Evolutionary conservation across 805 yeast species (phyloP).

Genomic region (Grigorovia jiainica): DNA sequence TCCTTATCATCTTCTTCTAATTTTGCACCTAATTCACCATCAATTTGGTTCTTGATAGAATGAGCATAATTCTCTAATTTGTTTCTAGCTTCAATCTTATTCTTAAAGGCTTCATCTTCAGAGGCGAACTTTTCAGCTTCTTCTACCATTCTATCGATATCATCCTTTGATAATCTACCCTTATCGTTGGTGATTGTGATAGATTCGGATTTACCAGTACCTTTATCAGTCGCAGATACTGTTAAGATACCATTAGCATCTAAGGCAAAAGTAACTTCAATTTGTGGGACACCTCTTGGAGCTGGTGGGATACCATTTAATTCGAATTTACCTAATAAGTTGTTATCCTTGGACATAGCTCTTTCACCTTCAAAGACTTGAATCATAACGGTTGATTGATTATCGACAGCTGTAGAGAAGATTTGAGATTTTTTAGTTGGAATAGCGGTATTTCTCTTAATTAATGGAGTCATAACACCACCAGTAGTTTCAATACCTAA

Average conservation of each 20-base stretch:
- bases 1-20: slow-evolving; percentile 87
- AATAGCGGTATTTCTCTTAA: slow-evolving; percentile 89
- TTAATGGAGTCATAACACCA: slow-evolving; percentile 93
- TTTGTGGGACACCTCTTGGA: slow-evolving; percentile 98
- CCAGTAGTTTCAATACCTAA: slow-evolving; percentile 96
- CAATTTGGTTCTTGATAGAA: slow-evolving; percentile 63
- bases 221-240: slow-evolving; percentile 90
- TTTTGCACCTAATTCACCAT: slow-evolving; percentile 59
- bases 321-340: slow-evolving; percentile 93
- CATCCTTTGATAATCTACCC: slow-evolving; percentile 89
- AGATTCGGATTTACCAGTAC: slow-evolving; percentile 86
- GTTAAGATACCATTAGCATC: slow-evolving; percentile 97
- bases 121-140: slow-evolving; percentile 94
- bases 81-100: slow-evolving; percentile 83
- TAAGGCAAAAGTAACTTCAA: slow-evolving; percentile 93
- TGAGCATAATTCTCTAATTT: slow-evolving; percentile 82
- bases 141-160: slow-evolving; percentile 93
- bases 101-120: slow-evolving; percentile 76
- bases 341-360: slow-evolving; percentile 89
- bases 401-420: slow-evolving; percentile 92
- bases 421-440: slow-evolving; percentile 94
- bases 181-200: slow-evolving; percentile 89
- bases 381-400: slow-evolving; percentile 90
- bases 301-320: slow-evolving; percentile 96
- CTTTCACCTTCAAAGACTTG: slow-evolving; percentile 97